Evolutionary conservation across 768 basidiomycete species (phyloP).

Genomic region (Psilocybe azurescens): DNA sequence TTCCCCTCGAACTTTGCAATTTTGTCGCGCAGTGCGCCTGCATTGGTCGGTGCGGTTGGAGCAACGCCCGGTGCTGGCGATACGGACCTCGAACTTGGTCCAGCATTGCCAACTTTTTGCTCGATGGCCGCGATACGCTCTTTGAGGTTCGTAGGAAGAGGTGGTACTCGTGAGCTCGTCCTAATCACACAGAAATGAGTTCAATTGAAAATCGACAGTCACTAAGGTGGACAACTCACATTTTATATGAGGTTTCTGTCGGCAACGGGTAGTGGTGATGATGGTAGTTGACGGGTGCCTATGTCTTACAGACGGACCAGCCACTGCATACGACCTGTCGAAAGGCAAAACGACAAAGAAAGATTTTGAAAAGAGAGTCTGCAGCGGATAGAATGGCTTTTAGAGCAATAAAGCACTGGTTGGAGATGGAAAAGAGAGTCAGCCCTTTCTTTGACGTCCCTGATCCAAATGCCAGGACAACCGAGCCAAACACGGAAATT

Average conservation of each 20-base stretch:
- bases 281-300: constrained; percentile 20
- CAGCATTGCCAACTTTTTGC: constrained; percentile 45
- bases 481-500: constrained; percentile 16
- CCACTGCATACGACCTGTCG: constrained; percentile 17
- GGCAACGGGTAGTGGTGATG: constrained; percentile 2
- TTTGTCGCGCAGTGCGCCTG: constrained; percentile 57
- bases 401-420: constrained; percentile 3
- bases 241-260: constrained; percentile 11
- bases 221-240: constrained; percentile 18
- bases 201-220: background rate
- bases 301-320: constrained; percentile 22
- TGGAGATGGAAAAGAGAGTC: constrained; percentile 1
- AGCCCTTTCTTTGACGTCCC: background rate
- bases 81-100: constrained; percentile 30
- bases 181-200: constrained; percentile 14
- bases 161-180: constrained; percentile 36
- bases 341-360: constrained; percentile 5
- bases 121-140: constrained; percentile 86
- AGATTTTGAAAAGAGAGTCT: constrained; percentile 14
- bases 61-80: constrained; percentile 31
- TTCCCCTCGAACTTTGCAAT: constrained; percentile 84
- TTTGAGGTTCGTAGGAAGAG: constrained; percentile 63
- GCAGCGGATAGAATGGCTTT: constrained; percentile 7
- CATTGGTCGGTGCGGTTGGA: constrained; percentile 29
- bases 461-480: constrained; percentile 19